Conservation (phyloP, 176 grass and related monocot species). For the Sorghum bicolor region DNA sequence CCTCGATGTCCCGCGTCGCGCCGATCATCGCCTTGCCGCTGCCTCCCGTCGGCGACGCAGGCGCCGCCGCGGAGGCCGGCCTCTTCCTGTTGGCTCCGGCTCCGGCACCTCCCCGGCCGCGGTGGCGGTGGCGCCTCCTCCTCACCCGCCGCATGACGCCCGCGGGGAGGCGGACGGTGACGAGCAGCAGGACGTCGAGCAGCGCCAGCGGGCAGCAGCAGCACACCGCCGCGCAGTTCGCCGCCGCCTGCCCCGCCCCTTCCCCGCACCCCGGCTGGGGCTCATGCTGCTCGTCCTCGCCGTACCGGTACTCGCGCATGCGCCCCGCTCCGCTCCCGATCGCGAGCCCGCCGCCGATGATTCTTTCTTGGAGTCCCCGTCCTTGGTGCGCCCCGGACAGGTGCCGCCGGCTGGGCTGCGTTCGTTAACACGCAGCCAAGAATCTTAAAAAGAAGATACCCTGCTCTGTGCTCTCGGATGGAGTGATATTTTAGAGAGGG, state of each 20-base stretch:
- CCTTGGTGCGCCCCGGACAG: background rate
- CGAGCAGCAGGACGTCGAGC: conserved; percentile 47
- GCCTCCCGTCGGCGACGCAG: conserved; percentile 22
- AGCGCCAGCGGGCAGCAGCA: conserved; percentile 80
- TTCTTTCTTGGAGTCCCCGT: background rate
- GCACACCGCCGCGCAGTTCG: conserved; percentile 67
- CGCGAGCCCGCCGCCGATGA: background rate
- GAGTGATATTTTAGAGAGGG: conserved; percentile 15
- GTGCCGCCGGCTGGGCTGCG: background rate
- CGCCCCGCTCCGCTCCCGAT: background rate
- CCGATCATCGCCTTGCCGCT: conserved; percentile 44
- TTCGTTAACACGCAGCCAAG: background rate
- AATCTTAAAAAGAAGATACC: background rate
- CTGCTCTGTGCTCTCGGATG: background rate
- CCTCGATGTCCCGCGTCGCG: background rate
- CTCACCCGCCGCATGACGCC: conserved; percentile 30
- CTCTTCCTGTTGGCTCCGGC: background rate
- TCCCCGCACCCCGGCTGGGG: conserved; percentile 42
- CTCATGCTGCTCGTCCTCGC: background rate
- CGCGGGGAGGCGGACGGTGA: conserved; percentile 31
- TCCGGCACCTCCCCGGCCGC: background rate
- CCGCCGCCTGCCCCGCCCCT: conserved; percentile 64
- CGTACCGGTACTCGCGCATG: conserved; percentile 21
- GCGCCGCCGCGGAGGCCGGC: background rate
- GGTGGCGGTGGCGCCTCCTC: background rate